phyloP scores from a whole-genome alignment of 2,329 filamentous ascomycete genomes.

The Arthroderma sp. region DNA sequence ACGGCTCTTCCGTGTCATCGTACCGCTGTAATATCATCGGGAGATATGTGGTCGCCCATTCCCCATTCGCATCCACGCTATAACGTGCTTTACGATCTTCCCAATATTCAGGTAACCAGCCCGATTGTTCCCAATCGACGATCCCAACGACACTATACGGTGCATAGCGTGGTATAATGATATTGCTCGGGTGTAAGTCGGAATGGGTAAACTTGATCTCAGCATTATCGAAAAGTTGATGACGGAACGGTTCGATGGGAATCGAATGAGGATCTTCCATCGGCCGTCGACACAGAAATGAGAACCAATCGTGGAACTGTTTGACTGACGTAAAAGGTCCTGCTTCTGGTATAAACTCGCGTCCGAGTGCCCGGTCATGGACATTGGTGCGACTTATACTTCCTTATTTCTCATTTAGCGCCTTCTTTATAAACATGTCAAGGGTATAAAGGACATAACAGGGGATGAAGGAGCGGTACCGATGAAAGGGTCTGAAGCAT shows the following conservation, averaged over 20 bases:
- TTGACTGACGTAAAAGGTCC: slow-evolving; percentile 19
- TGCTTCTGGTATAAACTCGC: slow-evolving; percentile 13
- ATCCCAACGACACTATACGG: slow-evolving; percentile 7
- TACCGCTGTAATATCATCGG: slow-evolving; percentile 13
- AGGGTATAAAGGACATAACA: not conserved
- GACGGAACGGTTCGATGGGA: slow-evolving; percentile 17
- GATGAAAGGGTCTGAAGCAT: slow-evolving; percentile 16
- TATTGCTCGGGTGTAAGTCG: slow-evolving; percentile 22
- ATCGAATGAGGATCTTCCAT: slow-evolving; percentile 16
- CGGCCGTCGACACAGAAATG: slow-evolving; percentile 13
- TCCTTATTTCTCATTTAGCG: slow-evolving; percentile 4
- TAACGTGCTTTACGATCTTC: slow-evolving; percentile 19
- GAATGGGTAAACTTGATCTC: slow-evolving; percentile 22
- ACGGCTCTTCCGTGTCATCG: too few species aligned
- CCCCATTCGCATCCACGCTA: slow-evolving; percentile 10
- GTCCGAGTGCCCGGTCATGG: slow-evolving; percentile 14
- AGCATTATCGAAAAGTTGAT: slow-evolving; percentile 19
- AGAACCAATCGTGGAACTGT: slow-evolving; percentile 23
- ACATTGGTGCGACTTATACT: slow-evolving; percentile 11
- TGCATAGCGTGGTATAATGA: slow-evolving; percentile 15
- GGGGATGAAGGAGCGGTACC: slow-evolving; percentile 9
- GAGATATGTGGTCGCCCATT: slow-evolving; percentile 19
- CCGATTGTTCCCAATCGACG: slow-evolving; percentile 22
- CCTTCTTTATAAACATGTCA: too few species aligned
- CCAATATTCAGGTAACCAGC: slow-evolving; percentile 22